phyloP scores from a whole-genome alignment of 352 stramenopile genomes.

The Pythium diclinum region DNA sequence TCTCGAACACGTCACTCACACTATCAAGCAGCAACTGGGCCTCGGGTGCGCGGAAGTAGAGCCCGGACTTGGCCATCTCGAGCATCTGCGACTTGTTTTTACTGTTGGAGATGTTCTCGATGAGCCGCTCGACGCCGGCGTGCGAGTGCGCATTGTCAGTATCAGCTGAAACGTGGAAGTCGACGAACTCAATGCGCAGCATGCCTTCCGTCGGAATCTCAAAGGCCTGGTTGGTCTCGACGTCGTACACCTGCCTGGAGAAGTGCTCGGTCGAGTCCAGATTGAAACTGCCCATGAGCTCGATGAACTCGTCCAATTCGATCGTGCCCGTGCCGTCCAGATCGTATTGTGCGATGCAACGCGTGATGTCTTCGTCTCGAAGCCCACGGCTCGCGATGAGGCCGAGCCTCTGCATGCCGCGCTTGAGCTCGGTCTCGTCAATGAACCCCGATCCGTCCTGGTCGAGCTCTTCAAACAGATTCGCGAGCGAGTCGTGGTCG shows the following conservation, averaged over 20 bases:
- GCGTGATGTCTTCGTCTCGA: slow-evolving; percentile 61
- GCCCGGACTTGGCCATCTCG: slow-evolving; percentile 69
- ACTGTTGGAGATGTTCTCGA: slow-evolving; percentile 71
- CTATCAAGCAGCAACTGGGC: slow-evolving; percentile 66
- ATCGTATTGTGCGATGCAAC: slow-evolving; percentile 70
- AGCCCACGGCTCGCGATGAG: slow-evolving; percentile 29
- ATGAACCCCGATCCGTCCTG: slow-evolving; percentile 65
- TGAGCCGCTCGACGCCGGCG: slow-evolving; percentile 60
- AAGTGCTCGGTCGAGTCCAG: slow-evolving; percentile 44
- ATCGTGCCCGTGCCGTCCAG: slow-evolving; percentile 68
- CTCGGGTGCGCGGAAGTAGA: slow-evolving; percentile 64
- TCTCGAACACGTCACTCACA: slow-evolving; percentile 61
- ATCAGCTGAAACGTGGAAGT: slow-evolving; percentile 70
- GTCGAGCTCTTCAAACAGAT: slow-evolving; percentile 66
- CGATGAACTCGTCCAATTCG: slow-evolving; percentile 74
- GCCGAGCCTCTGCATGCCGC: slow-evolving; percentile 49
- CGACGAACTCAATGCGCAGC: slow-evolving; percentile 67
- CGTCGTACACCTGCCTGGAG: slow-evolving; percentile 51
- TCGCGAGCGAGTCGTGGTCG: slow-evolving; percentile 45
- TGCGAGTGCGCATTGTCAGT: slow-evolving; percentile 67
- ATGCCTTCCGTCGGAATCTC: slow-evolving; percentile 60
- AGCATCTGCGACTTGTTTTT: slow-evolving; percentile 84
- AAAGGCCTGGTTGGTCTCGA: slow-evolving; percentile 55
- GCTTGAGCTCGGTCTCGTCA: slow-evolving; percentile 50
- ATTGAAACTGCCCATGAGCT: slow-evolving; percentile 73